A percentile compares a stretch with the other conserved stretches of the same genome.
These are phyloP conservation scores for Coniosporium tulheliwenetii DNA, from an alignment of 2,329 filamentous ascomycete genomes.

Conservation along the genomic window DNA sequence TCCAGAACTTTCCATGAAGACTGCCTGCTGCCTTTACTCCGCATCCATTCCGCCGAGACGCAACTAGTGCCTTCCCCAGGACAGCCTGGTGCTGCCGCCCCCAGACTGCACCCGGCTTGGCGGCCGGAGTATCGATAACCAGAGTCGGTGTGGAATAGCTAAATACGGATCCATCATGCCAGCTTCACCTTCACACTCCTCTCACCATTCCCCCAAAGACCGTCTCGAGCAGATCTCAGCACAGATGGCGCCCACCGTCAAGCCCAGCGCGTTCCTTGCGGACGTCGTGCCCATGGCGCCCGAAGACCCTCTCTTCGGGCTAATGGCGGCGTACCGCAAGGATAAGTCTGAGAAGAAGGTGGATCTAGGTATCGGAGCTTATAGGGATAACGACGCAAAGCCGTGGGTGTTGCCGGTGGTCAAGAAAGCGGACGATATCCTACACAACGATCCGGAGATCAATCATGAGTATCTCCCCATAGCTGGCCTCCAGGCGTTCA, in stretches of 20 bases:
- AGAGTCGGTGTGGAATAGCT: too few relatives aligned
- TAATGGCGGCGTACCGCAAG: constrained; percentile 75
- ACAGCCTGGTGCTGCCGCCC: too few relatives aligned
- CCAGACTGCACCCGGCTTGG: too few relatives aligned
- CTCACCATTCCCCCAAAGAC: constrained; percentile 17
- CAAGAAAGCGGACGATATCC: constrained; percentile 85
- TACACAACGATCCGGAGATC: constrained; percentile 74
- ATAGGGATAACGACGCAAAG: constrained; percentile 88
- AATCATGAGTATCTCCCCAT: constrained; percentile 99
- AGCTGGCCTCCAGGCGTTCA: constrained; percentile 73
- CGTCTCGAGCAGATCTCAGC: constrained; percentile 42
- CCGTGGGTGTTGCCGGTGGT: constrained; percentile 95
- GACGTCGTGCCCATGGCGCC: constrained; percentile 75
- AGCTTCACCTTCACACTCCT: background rate
- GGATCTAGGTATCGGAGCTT: constrained; percentile 88
- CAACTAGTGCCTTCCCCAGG: too few relatives aligned
- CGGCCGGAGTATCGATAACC: too few relatives aligned
- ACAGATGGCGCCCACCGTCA: constrained; percentile 51
- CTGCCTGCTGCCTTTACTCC: too few relatives aligned
- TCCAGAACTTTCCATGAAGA: too few relatives aligned
- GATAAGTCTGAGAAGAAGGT: constrained; percentile 70
- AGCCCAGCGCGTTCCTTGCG: constrained; percentile 55
- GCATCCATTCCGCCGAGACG: too few relatives aligned
- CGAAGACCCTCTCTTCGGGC: constrained; percentile 85
- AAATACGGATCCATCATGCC: background rate